Base-by-base conservation (phyloP, 371 early-diverging fungal species). In the Saksenaea oblongispora region DNA sequence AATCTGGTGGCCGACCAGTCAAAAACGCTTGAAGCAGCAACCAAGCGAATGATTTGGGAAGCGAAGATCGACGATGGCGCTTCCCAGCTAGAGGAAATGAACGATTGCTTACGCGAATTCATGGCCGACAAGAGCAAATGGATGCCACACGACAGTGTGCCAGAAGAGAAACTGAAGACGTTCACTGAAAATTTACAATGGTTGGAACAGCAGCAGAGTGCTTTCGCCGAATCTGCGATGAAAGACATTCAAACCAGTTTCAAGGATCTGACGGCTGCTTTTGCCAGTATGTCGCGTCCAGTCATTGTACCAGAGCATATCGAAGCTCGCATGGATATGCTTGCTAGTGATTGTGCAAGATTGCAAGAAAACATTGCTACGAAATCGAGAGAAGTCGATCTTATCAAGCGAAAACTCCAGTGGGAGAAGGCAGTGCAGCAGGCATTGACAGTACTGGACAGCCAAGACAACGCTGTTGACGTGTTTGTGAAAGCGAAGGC, bases 301-400 rank as follows among this genome's bases (percentile, higher is more conserved):
- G 70, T 78, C 26, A 75, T 74, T 5, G 74, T 65, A 0, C 81
- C 81, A 0, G 81, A 81, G 68, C 75, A 78, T 58, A 62, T 81
- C 8, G 81, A 78, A 44, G 73, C 67, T 2, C 63, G 69, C 31
- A 81, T 81, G 81, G 77, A 75, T 22, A 67, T 72, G 1, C 31
- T 76, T 9, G 34, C 54, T 15, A 71, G 72, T 39, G 47, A 66
- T 0, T 42, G 59, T 1, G 56, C 41, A 28, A 56, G 80, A 7
- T 61, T 76, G 11, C 66, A 77, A 39, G 82, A 82, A 24, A 67
- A 59, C 22, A 51, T 78, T 13, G 53, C 59, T 1, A 61, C 71
- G 9, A 59, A 65, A 0, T 62, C 72, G 0, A 74, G 60, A 18
- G 82, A 82, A 31, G 58, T 74, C 17, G 68, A 69, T 3, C 56